Percentiles rank a stretch among this genome's conserved stretches.
Conservation (phyloP, 345 rosid species). For the Gossypioides kirkii region DNA sequence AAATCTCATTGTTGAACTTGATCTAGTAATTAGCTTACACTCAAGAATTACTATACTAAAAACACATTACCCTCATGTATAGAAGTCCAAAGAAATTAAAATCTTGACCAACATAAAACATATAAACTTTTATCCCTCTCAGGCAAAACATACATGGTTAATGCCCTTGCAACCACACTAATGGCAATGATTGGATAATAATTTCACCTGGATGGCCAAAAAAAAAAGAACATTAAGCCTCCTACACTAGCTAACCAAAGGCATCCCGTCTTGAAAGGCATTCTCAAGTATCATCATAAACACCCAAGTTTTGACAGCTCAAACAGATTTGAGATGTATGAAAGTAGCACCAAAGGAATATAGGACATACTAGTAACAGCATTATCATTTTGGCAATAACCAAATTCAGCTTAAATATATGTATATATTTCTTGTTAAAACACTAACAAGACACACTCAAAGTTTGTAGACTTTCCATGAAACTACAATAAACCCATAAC, state of each 20-base stretch:
- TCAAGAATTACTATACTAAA: background rate
- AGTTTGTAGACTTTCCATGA: background rate
- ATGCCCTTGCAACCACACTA: background rate
- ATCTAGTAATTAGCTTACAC: background rate
- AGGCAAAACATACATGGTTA: background rate
- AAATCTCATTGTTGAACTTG: conserved; percentile 4
- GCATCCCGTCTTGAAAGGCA: background rate
- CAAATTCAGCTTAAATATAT: background rate
- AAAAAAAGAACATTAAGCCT: background rate
- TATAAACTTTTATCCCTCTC: background rate
- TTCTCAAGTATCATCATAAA: background rate
- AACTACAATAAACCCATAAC: background rate
- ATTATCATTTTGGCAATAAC: background rate
- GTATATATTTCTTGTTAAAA: background rate
- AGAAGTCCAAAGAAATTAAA: background rate
- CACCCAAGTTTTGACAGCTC: conserved; percentile 6
- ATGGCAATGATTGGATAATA: background rate
- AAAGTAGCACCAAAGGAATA: background rate
- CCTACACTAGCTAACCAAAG: background rate
- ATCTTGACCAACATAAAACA: background rate
- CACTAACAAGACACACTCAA: background rate
- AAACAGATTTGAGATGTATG: background rate
- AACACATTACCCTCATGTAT: conserved; percentile 1
- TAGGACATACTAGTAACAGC: background rate
- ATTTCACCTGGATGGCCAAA: background rate